Evolutionary conservation across 2,329 filamentous ascomycete genomes (phyloP).

Genomic region (Tricladium varicosporioides): DNA sequence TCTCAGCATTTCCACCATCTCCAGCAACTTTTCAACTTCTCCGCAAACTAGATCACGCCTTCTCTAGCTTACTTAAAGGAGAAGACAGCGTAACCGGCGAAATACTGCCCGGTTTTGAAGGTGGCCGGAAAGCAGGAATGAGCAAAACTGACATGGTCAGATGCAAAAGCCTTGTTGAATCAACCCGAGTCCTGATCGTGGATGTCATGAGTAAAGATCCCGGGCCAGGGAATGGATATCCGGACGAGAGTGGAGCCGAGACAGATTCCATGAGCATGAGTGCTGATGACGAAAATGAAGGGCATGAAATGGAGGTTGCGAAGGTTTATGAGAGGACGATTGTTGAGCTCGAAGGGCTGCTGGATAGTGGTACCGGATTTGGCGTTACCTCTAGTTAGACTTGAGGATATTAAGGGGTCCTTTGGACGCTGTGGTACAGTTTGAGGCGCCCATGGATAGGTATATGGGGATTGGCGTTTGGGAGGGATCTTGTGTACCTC

Average conservation of each 20-base stretch:
- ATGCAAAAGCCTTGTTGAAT: constrained; percentile 76
- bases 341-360: constrained; percentile 66
- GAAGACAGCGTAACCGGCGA: constrained; percentile 64
- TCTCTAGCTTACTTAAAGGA: constrained; percentile 71
- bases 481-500: not conserved
- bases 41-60: constrained; percentile 78
- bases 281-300: constrained; percentile 42
- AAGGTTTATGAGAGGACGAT: constrained; percentile 79
- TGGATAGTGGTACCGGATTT: constrained; percentile 40
- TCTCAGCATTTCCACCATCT: constrained; percentile 68
- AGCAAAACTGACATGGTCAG: constrained; percentile 83
- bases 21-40: constrained; percentile 70
- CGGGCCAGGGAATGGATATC: constrained; percentile 43
- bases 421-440: not conserved
- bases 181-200: constrained; percentile 68
- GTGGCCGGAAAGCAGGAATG: constrained; percentile 57
- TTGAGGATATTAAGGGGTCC: not conserved
- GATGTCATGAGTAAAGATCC: constrained; percentile 60
- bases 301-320: constrained; percentile 68
- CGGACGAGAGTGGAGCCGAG: constrained; percentile 33
- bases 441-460: not conserved
- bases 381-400: not conserved
- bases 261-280: constrained; percentile 30
- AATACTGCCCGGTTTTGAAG: constrained; percentile 67
- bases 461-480: not conserved